These are phyloP conservation scores for Cephaloascus albidus DNA, from an alignment of 805 yeast species.

Conservation along the genomic window DNA sequence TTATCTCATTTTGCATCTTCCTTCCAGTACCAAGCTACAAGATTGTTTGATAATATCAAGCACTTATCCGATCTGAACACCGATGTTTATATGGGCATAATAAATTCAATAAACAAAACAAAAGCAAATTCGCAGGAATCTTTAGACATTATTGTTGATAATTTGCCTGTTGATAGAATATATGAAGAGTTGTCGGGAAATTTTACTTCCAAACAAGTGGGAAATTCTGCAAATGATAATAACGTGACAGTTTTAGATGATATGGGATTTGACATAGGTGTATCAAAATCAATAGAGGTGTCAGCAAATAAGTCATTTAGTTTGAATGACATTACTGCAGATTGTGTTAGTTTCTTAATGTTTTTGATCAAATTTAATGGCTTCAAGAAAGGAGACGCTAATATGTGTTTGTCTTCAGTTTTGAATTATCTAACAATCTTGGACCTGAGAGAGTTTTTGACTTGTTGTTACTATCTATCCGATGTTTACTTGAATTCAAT, in stretches of 20 bases:
- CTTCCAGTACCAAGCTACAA: not conserved
- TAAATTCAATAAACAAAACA: too few species aligned
- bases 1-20: not conserved
- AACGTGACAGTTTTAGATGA: not conserved
- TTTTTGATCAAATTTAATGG: not conserved
- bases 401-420: constrained; percentile 1
- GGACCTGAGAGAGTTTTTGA: not conserved
- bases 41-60: not conserved
- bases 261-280: not conserved
- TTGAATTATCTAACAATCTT: not conserved
- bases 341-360: constrained; percentile 1
- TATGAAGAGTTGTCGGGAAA: not conserved
- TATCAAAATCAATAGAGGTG: not conserved
- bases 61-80: not conserved
- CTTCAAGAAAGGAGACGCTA: not conserved
- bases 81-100: not conserved
- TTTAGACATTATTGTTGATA: not conserved
- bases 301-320: too few species aligned
- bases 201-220: not conserved
- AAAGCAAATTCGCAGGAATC: not conserved
- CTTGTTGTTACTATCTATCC: not conserved
- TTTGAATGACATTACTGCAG: not conserved
- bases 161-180: not conserved
- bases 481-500: not conserved
- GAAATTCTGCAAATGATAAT: not conserved